A percentile compares a stretch with the other conserved stretches of the same genome.
Evolutionary conservation across 2,329 filamentous ascomycete species (phyloP).

Genomic region (Cryphonectria parasitica): DNA sequence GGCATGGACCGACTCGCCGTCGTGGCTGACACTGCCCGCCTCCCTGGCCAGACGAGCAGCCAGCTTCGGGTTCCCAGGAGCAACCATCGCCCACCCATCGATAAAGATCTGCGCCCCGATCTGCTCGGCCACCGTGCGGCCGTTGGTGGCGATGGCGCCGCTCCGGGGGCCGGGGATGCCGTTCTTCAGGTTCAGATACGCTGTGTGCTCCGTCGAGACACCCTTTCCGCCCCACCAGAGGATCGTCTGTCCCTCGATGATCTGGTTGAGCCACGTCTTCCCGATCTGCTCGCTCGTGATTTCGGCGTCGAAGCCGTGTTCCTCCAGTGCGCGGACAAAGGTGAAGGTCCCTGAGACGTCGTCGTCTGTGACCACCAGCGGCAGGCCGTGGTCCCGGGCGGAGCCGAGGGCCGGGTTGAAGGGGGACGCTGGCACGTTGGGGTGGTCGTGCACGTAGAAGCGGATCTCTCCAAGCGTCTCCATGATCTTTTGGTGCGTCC

Average conservation of each 20-base stretch:
- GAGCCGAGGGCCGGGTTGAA: neutral
- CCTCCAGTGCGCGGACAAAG: constrained; percentile 42
- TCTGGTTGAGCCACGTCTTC: constrained; percentile 40
- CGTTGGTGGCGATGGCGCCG: constrained; percentile 37
- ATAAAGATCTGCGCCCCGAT: constrained; percentile 46
- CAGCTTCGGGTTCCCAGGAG: constrained; percentile 37
- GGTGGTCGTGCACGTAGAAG: constrained; percentile 39
- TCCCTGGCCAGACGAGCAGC: constrained; percentile 39
- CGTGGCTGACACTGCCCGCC: constrained; percentile 43
- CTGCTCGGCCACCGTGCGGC: constrained; percentile 41
- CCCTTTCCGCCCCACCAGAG: constrained; percentile 46
- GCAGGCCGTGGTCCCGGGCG: constrained; percentile 30
- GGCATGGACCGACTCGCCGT: constrained; percentile 43
- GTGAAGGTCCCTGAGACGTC: constrained; percentile 42
- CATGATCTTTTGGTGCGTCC: constrained; percentile 41
- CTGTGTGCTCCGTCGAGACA: constrained; percentile 45
- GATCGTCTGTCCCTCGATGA: constrained; percentile 38
- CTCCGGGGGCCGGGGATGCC: constrained; percentile 41
- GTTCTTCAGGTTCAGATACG: constrained; percentile 42
- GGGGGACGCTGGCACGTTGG: constrained; percentile 15
- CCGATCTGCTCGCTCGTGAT: constrained; percentile 34
- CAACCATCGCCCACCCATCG: constrained; percentile 42
- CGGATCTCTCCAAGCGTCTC: constrained; percentile 38
- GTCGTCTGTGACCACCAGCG: constrained; percentile 40
- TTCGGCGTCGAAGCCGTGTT: constrained; percentile 33